These are phyloP conservation scores for Kwoniella heveanensis DNA, from an alignment of 768 basidiomycete genomes.

Conservation along the genomic window DNA sequence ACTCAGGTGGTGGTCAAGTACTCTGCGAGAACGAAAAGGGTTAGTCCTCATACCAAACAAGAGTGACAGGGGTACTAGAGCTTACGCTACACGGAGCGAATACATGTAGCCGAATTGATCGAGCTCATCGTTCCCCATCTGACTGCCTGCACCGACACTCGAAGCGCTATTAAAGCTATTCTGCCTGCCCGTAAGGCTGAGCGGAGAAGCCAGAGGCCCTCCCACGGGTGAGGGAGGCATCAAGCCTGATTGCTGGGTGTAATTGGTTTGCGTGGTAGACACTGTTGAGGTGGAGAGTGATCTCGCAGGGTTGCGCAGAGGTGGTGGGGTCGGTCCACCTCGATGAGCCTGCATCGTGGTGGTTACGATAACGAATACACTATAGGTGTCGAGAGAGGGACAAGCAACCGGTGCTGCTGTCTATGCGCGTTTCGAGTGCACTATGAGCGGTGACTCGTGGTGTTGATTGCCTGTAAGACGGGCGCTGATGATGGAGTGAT, in stretches of 20 bases:
- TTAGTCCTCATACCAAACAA: neutral
- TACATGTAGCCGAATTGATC: conserved; percentile 47
- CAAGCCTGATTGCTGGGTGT: conserved; percentile 16
- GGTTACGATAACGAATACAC: neutral
- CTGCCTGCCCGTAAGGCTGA: conserved; percentile 13
- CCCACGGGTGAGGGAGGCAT: conserved; percentile 23
- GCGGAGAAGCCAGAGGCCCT: conserved; percentile 16
- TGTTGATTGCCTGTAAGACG: too few species aligned
- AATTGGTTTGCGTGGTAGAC: conserved; percentile 16
- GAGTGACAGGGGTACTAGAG: neutral
- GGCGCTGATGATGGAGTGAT: neutral
- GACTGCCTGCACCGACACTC: neutral
- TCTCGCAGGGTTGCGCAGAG: conserved; percentile 15
- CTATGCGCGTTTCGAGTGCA: neutral
- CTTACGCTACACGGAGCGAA: conserved; percentile 51
- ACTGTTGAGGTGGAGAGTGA: conserved; percentile 19
- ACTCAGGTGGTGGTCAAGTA: conserved; percentile 35
- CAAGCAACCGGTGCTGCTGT: neutral
- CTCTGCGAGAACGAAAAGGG: conserved; percentile 12
- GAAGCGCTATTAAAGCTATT: conserved; percentile 3
- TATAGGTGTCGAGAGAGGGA: neutral
- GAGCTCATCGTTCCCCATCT: conserved; percentile 27
- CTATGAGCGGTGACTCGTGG: too few species aligned
- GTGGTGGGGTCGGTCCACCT: conserved; percentile 16
- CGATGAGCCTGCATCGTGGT: conserved; percentile 25